Evolutionary conservation across 2,329 filamentous ascomycete genomes (phyloP).

Genomic region (Xylariales sp.): DNA sequence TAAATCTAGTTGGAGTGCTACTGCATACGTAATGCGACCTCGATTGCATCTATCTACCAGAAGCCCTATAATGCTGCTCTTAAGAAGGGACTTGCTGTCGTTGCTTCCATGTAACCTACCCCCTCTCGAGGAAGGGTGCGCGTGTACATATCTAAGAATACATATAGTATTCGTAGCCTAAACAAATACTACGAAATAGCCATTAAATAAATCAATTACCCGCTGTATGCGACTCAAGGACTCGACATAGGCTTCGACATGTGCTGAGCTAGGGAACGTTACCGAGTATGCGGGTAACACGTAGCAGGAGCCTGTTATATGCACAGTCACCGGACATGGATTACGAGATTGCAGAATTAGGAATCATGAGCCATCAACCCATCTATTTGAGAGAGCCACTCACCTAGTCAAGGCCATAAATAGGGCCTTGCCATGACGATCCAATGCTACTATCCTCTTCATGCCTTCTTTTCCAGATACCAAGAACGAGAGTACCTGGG

Average conservation of each 20-base stretch:
- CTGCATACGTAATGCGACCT: conserved; percentile 17
- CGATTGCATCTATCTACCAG: conserved; percentile 16
- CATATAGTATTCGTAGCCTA: conserved; percentile 1
- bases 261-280: neutral
- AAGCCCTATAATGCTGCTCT: neutral
- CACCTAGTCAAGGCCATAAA: neutral
- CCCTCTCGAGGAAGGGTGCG: conserved; percentile 18
- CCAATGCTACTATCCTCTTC: neutral
- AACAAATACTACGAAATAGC: neutral
- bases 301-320: neutral
- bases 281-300: conserved; percentile 1
- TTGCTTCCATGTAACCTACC: conserved; percentile 7
- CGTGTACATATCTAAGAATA: neutral
- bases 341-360: neutral
- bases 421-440: conserved; percentile 4
- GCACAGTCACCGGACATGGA: neutral
- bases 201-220: conserved; percentile 5
- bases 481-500: conserved; percentile 5
- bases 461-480: conserved; percentile 6
- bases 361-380: neutral
- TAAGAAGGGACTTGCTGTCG: neutral
- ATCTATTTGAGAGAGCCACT: neutral
- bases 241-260: neutral
- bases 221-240: conserved; percentile 14
- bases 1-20: conserved; percentile 10